phyloP scores from a whole-genome alignment of 2,329 filamentous ascomycete species.

The Phialophora verrucosa region DNA sequence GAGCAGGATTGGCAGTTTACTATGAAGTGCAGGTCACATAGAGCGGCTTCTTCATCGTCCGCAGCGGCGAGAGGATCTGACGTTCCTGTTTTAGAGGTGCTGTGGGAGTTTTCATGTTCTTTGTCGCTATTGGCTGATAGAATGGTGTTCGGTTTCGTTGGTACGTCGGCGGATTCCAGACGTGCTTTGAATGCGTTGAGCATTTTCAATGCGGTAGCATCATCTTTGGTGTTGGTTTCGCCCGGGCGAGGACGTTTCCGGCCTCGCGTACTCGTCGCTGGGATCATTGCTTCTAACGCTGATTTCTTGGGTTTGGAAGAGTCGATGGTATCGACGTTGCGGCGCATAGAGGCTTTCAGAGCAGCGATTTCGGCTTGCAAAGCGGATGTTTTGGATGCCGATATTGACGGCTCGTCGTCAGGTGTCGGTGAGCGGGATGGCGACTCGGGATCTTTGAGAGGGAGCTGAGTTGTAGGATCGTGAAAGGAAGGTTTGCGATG shows the following conservation, averaged over 20 bases:
- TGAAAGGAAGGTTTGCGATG: slow-evolving; percentile 47
- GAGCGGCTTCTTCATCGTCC: slow-evolving; percentile 68
- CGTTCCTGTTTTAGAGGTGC: slow-evolving; percentile 18
- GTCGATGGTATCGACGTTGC: slow-evolving; percentile 45
- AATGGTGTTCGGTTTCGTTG: slow-evolving; percentile 34
- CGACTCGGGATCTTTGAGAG: slow-evolving; percentile 52
- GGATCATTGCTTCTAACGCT: slow-evolving; percentile 56
- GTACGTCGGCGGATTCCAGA: slow-evolving; percentile 60
- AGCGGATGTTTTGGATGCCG: slow-evolving; percentile 42
- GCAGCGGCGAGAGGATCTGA: neutral
- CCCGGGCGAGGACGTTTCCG: slow-evolving; percentile 52
- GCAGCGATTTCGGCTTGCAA: slow-evolving; percentile 53
- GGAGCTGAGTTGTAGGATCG: slow-evolving; percentile 52
- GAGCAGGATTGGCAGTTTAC: slow-evolving; percentile 91
- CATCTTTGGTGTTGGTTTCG: slow-evolving; percentile 56
- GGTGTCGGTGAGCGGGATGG: slow-evolving; percentile 44
- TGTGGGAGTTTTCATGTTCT: slow-evolving; percentile 8
- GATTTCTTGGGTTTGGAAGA: slow-evolving; percentile 51
- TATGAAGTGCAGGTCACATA: slow-evolving; percentile 96
- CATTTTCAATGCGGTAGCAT: slow-evolving; percentile 70
- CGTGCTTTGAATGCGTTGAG: slow-evolving; percentile 81
- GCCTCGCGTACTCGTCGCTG: slow-evolving; percentile 54
- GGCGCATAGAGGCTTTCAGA: slow-evolving; percentile 56
- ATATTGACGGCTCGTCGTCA: slow-evolving; percentile 36
- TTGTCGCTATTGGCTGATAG: slow-evolving; percentile 30